These are phyloP conservation scores for Candida maesae DNA, from an alignment of 805 yeast species.

Conservation along the genomic window DNA sequence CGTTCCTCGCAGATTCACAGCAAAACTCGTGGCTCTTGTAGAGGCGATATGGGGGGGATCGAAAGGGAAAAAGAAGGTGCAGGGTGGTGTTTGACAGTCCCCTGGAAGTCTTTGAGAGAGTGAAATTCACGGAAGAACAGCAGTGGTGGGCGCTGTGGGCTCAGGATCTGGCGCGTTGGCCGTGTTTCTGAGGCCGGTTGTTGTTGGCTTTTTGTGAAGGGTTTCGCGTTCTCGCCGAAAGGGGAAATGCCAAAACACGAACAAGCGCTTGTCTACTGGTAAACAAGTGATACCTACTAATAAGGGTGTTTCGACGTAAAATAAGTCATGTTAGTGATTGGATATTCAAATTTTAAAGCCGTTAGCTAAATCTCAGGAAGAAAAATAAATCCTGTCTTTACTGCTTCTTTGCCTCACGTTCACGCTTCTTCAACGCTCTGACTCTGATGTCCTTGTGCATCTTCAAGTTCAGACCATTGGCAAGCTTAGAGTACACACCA, in stretches of 20 bases:
- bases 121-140: no score
- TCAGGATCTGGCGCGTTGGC: neutral
- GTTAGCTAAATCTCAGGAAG: no score
- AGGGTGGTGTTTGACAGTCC: neutral
- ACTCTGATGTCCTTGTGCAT: constrained; percentile 80
- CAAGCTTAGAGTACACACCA: constrained; percentile 75
- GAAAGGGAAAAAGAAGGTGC: neutral
- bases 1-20: no score
- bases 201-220: constrained; percentile 8
- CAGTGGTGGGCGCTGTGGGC: neutral
- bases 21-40: no score
- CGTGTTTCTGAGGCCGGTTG: neutral
- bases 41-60: neutral
- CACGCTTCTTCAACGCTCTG: constrained; percentile 79
- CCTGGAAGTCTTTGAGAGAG: neutral
- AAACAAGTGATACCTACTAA: neutral
- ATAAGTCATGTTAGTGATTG: neutral
- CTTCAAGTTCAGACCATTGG: constrained; percentile 59
- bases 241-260: constrained; percentile 9
- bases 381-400: no score
- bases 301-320: no score
- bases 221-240: constrained; percentile 12
- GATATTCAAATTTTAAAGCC: neutral
- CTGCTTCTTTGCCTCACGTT: constrained; percentile 34
- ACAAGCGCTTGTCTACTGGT: neutral